Conservation (phyloP, 164 flowering plant species). For the Cinnamomum micranthum region DNA sequence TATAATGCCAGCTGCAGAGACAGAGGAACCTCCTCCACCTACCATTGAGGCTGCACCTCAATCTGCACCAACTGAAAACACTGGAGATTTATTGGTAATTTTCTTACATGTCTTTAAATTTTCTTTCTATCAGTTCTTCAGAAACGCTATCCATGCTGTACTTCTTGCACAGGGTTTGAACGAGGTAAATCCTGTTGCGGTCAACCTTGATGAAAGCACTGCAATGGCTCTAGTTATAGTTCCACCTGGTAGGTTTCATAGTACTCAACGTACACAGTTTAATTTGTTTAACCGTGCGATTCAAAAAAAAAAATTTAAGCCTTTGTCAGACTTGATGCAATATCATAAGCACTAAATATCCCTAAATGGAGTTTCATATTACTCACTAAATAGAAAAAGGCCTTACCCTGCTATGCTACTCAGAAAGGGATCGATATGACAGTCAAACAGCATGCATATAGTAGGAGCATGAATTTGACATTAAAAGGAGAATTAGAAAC, state of each 20-base stretch:
- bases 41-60: conserved; percentile 30
- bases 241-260: conserved; percentile 39
- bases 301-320: neutral
- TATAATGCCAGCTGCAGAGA: conserved; percentile 28
- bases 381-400: too few species aligned
- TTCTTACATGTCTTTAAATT: neutral
- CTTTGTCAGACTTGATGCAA: neutral
- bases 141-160: neutral
- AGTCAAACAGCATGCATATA: too few species aligned
- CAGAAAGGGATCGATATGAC: too few species aligned
- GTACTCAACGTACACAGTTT: neutral
- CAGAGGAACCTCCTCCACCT: conserved; percentile 38
- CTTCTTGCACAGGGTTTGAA: conserved; percentile 57
- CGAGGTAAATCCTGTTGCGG: conserved; percentile 54
- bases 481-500: too few species aligned
- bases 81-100: conserved; percentile 63
- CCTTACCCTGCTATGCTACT: too few species aligned
- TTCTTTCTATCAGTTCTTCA: neutral
- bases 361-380: too few species aligned
- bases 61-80: conserved; percentile 24
- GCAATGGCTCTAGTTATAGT: conserved; percentile 75
- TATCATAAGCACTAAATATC: too few species aligned
- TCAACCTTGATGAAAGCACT: conserved; percentile 60
- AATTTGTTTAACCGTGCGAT: too few species aligned
- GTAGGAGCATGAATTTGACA: too few species aligned